phyloP scores from a whole-genome alignment of 331 rosid genomes.

The Telfairia occidentalis region DNA sequence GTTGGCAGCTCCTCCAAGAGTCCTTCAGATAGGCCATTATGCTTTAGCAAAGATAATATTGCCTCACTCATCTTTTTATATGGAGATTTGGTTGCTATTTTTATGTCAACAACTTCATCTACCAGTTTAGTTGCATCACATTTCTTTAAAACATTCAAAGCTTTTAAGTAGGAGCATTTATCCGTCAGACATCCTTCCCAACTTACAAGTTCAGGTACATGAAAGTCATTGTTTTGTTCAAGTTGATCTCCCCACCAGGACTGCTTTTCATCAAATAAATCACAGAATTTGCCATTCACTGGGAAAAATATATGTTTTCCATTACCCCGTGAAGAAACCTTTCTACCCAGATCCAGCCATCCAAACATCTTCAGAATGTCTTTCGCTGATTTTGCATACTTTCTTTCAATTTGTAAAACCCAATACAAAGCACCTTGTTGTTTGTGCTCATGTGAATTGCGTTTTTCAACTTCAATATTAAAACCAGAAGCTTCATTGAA shows the following conservation, averaged over 20 bases:
- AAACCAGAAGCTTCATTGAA: slow-evolving; percentile 26
- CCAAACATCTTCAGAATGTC: slow-evolving; percentile 77
- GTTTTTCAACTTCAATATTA: slow-evolving; percentile 17
- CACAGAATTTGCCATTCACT: slow-evolving; percentile 32
- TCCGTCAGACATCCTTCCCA: slow-evolving; percentile 20
- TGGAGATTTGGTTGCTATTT: slow-evolving; percentile 53
- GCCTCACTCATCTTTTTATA: slow-evolving; percentile 58
- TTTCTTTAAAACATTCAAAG: slow-evolving; percentile 45
- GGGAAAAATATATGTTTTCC: slow-evolving; percentile 64
- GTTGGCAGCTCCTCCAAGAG: slow-evolving; percentile 74
- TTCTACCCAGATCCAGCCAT: slow-evolving; percentile 78
- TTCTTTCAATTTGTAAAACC: slow-evolving; percentile 58
- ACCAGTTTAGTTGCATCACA: slow-evolving; percentile 38
- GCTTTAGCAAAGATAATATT: slow-evolving; percentile 42
- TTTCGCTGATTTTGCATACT: slow-evolving; percentile 70
- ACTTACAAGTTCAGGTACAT: slow-evolving; percentile 21
- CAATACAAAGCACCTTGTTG: slow-evolving; percentile 27
- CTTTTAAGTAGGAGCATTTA: slow-evolving; percentile 35
- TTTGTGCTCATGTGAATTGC: slow-evolving; percentile 18
- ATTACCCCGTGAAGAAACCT: slow-evolving; percentile 48
- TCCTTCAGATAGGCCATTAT: slow-evolving; percentile 37
- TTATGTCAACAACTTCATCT: slow-evolving; percentile 51
- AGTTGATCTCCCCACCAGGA: slow-evolving; percentile 22
- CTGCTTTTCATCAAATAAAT: slow-evolving; percentile 29
- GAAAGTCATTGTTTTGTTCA: slow-evolving; percentile 26